A percentile compares a stretch with the other conserved stretches of the same genome.
phyloP scores from a whole-genome alignment of 2,329 filamentous ascomycete genomes.

The Fulvia fulva region DNA sequence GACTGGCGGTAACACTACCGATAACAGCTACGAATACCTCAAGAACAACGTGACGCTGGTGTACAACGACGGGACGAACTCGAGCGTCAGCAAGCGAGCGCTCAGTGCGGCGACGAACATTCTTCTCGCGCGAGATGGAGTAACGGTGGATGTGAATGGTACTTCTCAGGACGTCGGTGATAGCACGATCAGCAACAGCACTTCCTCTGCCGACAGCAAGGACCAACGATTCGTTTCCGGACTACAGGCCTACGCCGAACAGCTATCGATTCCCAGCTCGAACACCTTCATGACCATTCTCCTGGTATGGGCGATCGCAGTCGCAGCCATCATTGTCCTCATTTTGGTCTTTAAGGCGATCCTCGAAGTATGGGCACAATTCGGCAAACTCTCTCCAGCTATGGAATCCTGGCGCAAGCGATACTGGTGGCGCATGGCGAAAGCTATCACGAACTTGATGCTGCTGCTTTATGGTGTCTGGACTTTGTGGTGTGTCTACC shows the following conservation, averaged over 20 bases:
- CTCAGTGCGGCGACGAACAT: slow-evolving; percentile 19
- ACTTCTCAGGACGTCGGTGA: slow-evolving; percentile 31
- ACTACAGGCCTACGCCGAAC: slow-evolving; percentile 77
- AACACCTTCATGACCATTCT: slow-evolving; percentile 97
- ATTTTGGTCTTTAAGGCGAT: slow-evolving; percentile 89
- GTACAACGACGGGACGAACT: slow-evolving; percentile 53
- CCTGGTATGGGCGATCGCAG: slow-evolving; percentile 79
- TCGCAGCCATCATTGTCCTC: slow-evolving; percentile 77
- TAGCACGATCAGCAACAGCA: slow-evolving; percentile 25
- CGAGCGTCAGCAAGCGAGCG: slow-evolving; percentile 34
- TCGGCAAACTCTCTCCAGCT: slow-evolving; percentile 75
- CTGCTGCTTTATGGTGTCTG: slow-evolving; percentile 90
- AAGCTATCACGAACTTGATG: slow-evolving; percentile 85
- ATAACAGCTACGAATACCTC: slow-evolving; percentile 71
- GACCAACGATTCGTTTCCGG: slow-evolving; percentile 61
- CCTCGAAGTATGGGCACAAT: slow-evolving; percentile 87
- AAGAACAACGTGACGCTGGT: slow-evolving; percentile 75
- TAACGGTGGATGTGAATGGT: slow-evolving; percentile 40
- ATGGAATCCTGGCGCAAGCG: slow-evolving; percentile 85
- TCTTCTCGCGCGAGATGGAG: slow-evolving; percentile 31
- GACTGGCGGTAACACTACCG: slow-evolving; percentile 83
- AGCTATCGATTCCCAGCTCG: slow-evolving; percentile 76
- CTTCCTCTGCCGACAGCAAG: slow-evolving; percentile 37
- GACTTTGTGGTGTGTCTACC: slow-evolving; percentile 93
- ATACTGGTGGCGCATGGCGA: slow-evolving; percentile 90